phyloP scores from a whole-genome alignment of 1,284 basidiomycete species.

The Rhodofomes roseus region DNA sequence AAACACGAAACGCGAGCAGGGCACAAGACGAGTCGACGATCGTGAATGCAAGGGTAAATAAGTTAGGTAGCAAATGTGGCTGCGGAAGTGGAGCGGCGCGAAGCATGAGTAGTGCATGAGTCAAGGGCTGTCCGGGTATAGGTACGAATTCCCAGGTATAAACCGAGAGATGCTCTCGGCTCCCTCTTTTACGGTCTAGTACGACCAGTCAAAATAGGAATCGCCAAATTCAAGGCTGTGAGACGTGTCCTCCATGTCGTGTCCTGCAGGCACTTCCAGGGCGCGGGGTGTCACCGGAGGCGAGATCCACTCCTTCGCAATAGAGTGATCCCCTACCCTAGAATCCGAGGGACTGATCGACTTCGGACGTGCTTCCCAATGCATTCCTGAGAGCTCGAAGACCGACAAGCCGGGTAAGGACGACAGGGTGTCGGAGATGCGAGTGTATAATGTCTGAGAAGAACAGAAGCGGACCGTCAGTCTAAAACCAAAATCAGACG shows the following conservation, averaged over 20 bases:
- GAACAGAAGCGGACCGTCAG: slow-evolving; percentile 9
- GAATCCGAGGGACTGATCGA: slow-evolving; percentile 9
- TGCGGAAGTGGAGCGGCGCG: not conserved
- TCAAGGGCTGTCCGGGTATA: not conserved
- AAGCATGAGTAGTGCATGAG: not conserved
- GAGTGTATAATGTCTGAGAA: slow-evolving; percentile 55
- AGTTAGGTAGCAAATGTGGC: not conserved
- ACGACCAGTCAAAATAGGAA: slow-evolving; percentile 29
- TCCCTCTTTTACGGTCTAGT: slow-evolving; percentile 12
- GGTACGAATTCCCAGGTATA: not conserved
- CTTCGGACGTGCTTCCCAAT: slow-evolving; percentile 45
- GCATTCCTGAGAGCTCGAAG: slow-evolving; percentile 71
- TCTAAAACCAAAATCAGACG: slow-evolving; percentile 7
- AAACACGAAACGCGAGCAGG: not conserved
- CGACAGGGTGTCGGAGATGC: slow-evolving; percentile 53
- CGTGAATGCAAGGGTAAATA: not conserved
- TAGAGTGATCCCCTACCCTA: slow-evolving; percentile 2
- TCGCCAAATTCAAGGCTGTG: slow-evolving; percentile 27
- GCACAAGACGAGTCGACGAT: not conserved
- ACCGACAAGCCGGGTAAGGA: slow-evolving; percentile 51
- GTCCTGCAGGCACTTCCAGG: slow-evolving; percentile 8
- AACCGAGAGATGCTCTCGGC: not conserved
- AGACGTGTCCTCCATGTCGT: slow-evolving; percentile 11
- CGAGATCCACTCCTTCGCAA: slow-evolving; percentile 29
- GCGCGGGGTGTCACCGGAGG: slow-evolving; percentile 27